phyloP scores from a whole-genome alignment of 2,329 filamentous ascomycete species.

The Ophiostoma sp. region DNA sequence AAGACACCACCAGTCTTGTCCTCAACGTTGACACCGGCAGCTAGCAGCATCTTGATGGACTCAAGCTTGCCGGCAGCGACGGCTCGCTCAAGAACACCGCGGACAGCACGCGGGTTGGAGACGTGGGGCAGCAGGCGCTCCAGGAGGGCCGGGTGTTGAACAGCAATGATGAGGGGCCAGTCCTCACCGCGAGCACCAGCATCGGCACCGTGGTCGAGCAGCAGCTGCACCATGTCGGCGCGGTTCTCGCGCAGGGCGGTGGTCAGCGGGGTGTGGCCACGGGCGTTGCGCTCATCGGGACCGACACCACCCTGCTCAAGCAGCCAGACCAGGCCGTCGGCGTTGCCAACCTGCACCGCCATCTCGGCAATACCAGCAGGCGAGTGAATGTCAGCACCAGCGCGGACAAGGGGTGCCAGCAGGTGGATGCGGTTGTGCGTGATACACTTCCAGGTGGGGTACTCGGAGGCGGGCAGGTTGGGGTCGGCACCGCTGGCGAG shows the following conservation, averaged over 20 bases:
- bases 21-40: slow-evolving; percentile 65
- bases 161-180: slow-evolving; percentile 71
- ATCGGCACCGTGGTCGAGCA: slow-evolving; percentile 40
- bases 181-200: slow-evolving; percentile 36
- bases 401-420: slow-evolving; percentile 40
- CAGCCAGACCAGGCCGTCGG: slow-evolving; percentile 42
- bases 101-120: slow-evolving; percentile 50
- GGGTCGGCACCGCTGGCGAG: slow-evolving; percentile 42
- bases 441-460: slow-evolving; percentile 34
- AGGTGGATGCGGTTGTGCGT: slow-evolving; percentile 35
- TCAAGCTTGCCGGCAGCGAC: slow-evolving; percentile 61
- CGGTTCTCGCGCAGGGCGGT: slow-evolving; percentile 42
- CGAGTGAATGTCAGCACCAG: slow-evolving; percentile 39
- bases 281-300: slow-evolving; percentile 37
- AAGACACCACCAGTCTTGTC: slow-evolving; percentile 74
- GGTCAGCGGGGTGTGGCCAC: slow-evolving; percentile 37
- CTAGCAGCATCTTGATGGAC: slow-evolving; percentile 64
- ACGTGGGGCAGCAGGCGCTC: slow-evolving; percentile 50
- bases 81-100: slow-evolving; percentile 36
- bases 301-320: slow-evolving; percentile 41
- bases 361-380: slow-evolving; percentile 39
- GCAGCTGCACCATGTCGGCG: slow-evolving; percentile 48
- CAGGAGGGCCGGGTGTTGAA: slow-evolving; percentile 61
- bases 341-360: slow-evolving; percentile 37
- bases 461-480: slow-evolving; percentile 41